These are phyloP conservation scores for Sporothrix protearum DNA, from an alignment of 2,329 filamentous ascomycete species.

Conservation along the genomic window DNA sequence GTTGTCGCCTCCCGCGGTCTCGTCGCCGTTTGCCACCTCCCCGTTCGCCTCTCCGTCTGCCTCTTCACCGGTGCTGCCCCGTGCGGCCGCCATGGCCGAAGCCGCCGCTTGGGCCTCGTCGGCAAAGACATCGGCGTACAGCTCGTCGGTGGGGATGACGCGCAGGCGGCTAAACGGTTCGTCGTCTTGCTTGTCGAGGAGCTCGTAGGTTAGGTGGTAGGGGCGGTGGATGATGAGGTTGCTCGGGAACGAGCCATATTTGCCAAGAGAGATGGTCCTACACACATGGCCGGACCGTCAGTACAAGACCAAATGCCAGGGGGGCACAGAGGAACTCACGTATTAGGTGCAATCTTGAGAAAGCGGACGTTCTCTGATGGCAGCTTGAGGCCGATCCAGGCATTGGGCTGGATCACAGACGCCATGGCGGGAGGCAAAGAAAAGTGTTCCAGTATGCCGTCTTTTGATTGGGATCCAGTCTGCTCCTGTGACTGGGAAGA, in stretches of 20 bases:
- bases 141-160: conserved; percentile 73
- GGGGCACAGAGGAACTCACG: conserved; percentile 47
- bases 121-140: conserved; percentile 74
- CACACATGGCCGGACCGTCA: conserved; percentile 18
- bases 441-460: not conserved
- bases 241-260: conserved; percentile 85
- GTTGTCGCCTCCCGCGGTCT: conserved; percentile 23
- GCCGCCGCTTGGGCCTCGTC: conserved; percentile 34
- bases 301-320: no score
- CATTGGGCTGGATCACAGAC: conserved; percentile 50
- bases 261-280: conserved; percentile 83
- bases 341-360: conserved; percentile 58
- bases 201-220: conserved; percentile 86
- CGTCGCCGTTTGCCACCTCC: conserved; percentile 38
- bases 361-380: conserved; percentile 57
- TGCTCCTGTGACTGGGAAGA: not conserved
- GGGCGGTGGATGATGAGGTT: conserved; percentile 90
- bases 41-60: not conserved
- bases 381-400: conserved; percentile 58
- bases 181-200: conserved; percentile 66
- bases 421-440: conserved; percentile 22
- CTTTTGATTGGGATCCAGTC: not conserved
- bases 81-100: conserved; percentile 34
- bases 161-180: conserved; percentile 67
- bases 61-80: not conserved